Evolutionary conservation across 1,139 yeast genomes (phyloP), one percentile per base, ranked within the genome.

Genomic region (Yamadazyma sp.): DNA sequence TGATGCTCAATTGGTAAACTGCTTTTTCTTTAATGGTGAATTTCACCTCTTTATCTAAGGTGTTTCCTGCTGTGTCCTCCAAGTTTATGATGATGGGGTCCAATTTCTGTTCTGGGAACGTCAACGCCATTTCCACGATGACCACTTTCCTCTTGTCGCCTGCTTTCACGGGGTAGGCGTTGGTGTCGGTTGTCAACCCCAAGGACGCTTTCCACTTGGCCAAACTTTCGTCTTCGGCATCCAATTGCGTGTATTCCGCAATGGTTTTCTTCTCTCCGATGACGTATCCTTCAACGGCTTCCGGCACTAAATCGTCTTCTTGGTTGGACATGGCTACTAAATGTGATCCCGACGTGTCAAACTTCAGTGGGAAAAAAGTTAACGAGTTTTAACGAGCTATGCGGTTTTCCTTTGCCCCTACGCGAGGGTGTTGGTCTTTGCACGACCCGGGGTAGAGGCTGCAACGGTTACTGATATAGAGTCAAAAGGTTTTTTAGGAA

Each of bases 121-220:
- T 64, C 51, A 89, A 71, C 6, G 87, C 77, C 79, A 87, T 81
- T 55, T 86, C 88, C 35, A 84, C 73, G 41, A 88, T 77, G 7
- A 88, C 95, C 17, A 88, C 95, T 49, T 78, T 81, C 44, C 96
- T 75, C 38, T 69, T 69, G 58, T 89, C 96, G 20, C 83, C 85
- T 3, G 87, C 77, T 45, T 70, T 69, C 28, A 83, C 79, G 1
- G 92, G 88, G 44, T 83, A 69, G 28, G 82, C 78, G 5, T 79
- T 72, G 4, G 73, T 59, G 45, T 68, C 72, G 18, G 70, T 64
- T 28, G 80, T 59, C 45, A 89, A 70, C 1, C 98, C 98, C 31
- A 91, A 70, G 1, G 95, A 85, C 42, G 83, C 88, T 64, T 91
- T 91, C 98, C 98, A 91, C 61, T 87, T 87, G 48, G 86, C 87